phyloP scores from a whole-genome alignment of 139 green algal species.

The Eudorina sp. region DNA sequence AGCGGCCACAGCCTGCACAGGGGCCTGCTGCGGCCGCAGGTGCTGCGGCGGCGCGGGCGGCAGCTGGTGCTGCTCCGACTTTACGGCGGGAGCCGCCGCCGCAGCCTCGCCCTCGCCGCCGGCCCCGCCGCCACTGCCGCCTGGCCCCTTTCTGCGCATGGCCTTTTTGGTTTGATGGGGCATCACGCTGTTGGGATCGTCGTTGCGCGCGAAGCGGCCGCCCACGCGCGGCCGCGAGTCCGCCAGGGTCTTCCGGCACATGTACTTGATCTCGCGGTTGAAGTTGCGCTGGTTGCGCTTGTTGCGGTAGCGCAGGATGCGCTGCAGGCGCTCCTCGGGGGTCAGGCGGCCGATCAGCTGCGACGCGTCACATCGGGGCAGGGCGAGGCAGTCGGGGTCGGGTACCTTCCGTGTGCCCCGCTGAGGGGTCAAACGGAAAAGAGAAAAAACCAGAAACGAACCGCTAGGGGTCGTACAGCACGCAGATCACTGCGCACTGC shows the following conservation, averaged over 20 bases:
- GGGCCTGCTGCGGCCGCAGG: too few relatives aligned
- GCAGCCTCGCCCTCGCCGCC: neutral
- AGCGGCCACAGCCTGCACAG: neutral
- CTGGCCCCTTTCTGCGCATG: neutral
- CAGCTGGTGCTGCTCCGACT: neutral
- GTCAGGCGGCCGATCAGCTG: conserved; percentile 62
- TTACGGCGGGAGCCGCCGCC: neutral
- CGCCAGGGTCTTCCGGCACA: conserved; percentile 88
- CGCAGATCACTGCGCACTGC: too few relatives aligned
- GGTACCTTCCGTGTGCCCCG: too few relatives aligned
- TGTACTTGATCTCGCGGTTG: conserved; percentile 80
- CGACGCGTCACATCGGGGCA: neutral
- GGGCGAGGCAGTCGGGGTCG: too few relatives aligned
- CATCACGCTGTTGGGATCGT: conserved; percentile 62
- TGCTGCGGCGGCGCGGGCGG: neutral
- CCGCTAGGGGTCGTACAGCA: too few relatives aligned
- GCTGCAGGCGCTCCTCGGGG: conserved; percentile 75
- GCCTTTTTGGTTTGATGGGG: conserved; percentile 52
- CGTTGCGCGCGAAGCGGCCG: conserved; percentile 80
- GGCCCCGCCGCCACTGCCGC: neutral
- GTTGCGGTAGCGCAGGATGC: conserved; percentile 84
- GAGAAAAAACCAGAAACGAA: too few relatives aligned
- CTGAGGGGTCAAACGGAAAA: too few relatives aligned
- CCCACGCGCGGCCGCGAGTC: conserved; percentile 81
- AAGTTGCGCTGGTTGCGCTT: conserved; percentile 76